Evolutionary conservation across 2,329 filamentous ascomycete species (phyloP), one percentile per base, ranked within the genome.

Genomic region (Aspergillus neoniger): DNA sequence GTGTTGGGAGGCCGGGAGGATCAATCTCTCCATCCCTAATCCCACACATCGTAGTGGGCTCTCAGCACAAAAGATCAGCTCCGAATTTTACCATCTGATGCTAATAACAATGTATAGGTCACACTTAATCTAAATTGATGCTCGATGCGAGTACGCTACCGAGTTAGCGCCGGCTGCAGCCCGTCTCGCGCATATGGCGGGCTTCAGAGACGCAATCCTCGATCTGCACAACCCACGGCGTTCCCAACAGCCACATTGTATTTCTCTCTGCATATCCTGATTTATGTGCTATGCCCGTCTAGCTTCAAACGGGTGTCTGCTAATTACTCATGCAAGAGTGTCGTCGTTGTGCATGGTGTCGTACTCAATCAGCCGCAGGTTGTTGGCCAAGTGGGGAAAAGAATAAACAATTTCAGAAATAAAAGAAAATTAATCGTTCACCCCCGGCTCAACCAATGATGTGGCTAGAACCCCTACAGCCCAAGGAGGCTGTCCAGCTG

Each of bases 101-200:
- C 41, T 61, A 53, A 59, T 61, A 53, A 59, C 51, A 44, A 59
- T 61, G 47, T 59, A 61, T 57, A 63, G 53, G 56, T 60, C 58
- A 60, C 38, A 55, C 52, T 52, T 44, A 30, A 49, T 60, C 39
- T 39, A 48, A 39, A 43, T 19, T 55, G 48, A 21, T 55, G 53
- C 43, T 55, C 28, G 23, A 52, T 48, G 23, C 39, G n/a, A 55
- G 39, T n/a, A 25, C n/a, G 10, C 32, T 25, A 30, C 19, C 36
- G 25, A 21, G 17, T 30, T 55, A 44, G 53, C 53, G 53, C 53
- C 41, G 53, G 39, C 43, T 55, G 53, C 25, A 44, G 30, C 43
- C 39, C 39, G 30, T 47, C 39, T 39, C 25, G 25, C 23, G 25
- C 53, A 55, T 43, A 30, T 30, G 51, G 17, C 23, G 51, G 38